Conservation (phyloP, 2,329 filamentous ascomycete genomes). For the Colletotrichum somersetense region DNA sequence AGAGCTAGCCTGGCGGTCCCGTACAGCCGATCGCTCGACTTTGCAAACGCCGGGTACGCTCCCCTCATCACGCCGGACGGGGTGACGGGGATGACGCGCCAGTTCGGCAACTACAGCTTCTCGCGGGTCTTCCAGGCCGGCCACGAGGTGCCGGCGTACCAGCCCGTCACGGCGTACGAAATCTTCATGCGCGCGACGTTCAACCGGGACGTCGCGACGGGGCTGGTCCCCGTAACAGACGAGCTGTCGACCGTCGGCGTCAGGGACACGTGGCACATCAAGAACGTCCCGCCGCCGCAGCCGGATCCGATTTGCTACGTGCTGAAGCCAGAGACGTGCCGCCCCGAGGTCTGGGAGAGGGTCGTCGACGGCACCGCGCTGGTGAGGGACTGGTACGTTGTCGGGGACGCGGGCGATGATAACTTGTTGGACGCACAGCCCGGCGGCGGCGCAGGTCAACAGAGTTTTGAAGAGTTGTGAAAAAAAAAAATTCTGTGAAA, state of each 20-base stretch:
- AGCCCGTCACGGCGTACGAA: constrained; percentile 62
- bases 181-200: constrained; percentile 66
- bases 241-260: constrained; percentile 49
- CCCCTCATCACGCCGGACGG: constrained; percentile 73
- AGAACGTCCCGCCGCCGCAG: constrained; percentile 60
- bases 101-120: constrained; percentile 76
- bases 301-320: constrained; percentile 70
- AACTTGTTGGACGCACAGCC: not conserved
- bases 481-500: too few relatives aligned
- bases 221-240: constrained; percentile 59
- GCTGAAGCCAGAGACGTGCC: constrained; percentile 68
- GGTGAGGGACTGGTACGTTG: constrained; percentile 56
- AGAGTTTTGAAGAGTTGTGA: constrained; percentile 22
- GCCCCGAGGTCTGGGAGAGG: constrained; percentile 62
- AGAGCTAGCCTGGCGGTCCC: constrained; percentile 69
- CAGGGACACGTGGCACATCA: constrained; percentile 58
- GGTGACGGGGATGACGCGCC: constrained; percentile 75
- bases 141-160: constrained; percentile 66
- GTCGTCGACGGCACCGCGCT: constrained; percentile 65
- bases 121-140: constrained; percentile 70
- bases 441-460: not conserved
- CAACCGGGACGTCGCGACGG: constrained; percentile 63
- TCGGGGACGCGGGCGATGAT: constrained; percentile 40
- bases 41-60: constrained; percentile 73
- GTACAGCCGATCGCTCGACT: constrained; percentile 55